Conservation (phyloP, 176 grass and related monocot species). For the Phyllostachys edulis region DNA sequence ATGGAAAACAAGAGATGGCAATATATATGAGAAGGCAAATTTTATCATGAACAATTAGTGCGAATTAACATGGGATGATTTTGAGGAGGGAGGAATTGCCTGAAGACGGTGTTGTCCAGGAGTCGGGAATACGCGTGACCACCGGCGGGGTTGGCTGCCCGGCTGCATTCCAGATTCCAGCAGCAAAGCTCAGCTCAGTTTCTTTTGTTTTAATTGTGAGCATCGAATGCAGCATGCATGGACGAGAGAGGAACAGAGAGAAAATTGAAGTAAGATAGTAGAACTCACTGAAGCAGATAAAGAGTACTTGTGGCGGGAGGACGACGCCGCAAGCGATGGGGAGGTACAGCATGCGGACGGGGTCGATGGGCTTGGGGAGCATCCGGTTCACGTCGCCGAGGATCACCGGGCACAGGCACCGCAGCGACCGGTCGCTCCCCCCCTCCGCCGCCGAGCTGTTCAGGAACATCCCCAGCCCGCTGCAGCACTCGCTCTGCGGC, state of each 20-base stretch:
- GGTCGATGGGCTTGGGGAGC: constrained; percentile 45
- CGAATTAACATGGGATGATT: background rate
- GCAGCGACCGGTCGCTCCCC: constrained; percentile 7
- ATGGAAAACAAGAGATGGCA: background rate
- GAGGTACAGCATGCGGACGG: constrained; percentile 50
- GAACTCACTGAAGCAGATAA: constrained; percentile 48
- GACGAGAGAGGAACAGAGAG: background rate
- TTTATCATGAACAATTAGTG: background rate
- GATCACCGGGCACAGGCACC: constrained; percentile 53
- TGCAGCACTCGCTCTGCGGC: constrained; percentile 47
- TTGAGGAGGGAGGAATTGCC: background rate
- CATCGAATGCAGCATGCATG: background rate
- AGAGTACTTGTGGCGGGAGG: constrained; percentile 41
- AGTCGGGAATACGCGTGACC: constrained; percentile 38
- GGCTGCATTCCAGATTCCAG: background rate
- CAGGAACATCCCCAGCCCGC: constrained; percentile 24
- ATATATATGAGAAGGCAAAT: background rate
- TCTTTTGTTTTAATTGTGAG: background rate
- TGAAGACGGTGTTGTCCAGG: constrained; percentile 28
- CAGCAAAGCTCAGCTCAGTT: background rate
- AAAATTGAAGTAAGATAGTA: background rate
- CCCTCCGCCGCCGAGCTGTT: constrained; percentile 18
- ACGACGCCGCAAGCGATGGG: constrained; percentile 51
- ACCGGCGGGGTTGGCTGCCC: constrained; percentile 30
- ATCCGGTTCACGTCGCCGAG: constrained; percentile 51